Base-by-base conservation (phyloP, 2,329 filamentous ascomycete species). In the Sporothrix inflata region DNA sequence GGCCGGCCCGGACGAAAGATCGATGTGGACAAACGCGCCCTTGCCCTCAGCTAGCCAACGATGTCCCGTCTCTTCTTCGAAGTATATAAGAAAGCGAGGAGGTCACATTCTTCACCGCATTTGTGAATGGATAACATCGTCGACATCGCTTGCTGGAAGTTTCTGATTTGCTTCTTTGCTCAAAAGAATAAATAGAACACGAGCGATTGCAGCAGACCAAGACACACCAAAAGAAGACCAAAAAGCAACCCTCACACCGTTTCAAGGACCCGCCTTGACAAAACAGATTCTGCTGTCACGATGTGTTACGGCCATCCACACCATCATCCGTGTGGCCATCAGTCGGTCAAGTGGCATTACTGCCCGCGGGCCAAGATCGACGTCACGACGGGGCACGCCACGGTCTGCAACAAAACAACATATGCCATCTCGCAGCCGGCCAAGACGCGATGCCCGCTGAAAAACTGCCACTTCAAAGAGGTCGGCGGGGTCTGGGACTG, bases 241-340 rank as follows among this genome's bases (percentile, higher is more conserved):
- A 19, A 68, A 40, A 7, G 21, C 5, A 55, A 11, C 14, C 47
- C 34, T 16, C 19, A 9, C 16, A n/a, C 19, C 24, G 21, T 24
- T 47, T 51, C 42, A 30, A 30, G n/a, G 16, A 66, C 40, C 16
- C 68, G 19, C 55, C 16, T 40, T n/a, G 8, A 21, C 16, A n/a
- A 7, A 40, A 7, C 12, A 21, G 30, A 11, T 12, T 7, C 19
- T n/a, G 30, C 21, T 34, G n/a, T 21, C 38, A 45, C 40, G 38
- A 88, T 88, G 86, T 88, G 86, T 75, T 83, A 86, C 81, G 86
- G 85, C 69, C 85, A 87, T 74, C 86, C 86, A 71, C 83, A 85
- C 68, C 80, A 81, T 74, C 86, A 88, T 75, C 80, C 84, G 16
- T 88, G 86, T 77, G 81, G 82, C 30, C 86, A 88, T 77, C 85